These are phyloP conservation scores for Kwoniella sp. DNA, from an alignment of 768 basidiomycete genomes.

Conservation along the genomic window DNA sequence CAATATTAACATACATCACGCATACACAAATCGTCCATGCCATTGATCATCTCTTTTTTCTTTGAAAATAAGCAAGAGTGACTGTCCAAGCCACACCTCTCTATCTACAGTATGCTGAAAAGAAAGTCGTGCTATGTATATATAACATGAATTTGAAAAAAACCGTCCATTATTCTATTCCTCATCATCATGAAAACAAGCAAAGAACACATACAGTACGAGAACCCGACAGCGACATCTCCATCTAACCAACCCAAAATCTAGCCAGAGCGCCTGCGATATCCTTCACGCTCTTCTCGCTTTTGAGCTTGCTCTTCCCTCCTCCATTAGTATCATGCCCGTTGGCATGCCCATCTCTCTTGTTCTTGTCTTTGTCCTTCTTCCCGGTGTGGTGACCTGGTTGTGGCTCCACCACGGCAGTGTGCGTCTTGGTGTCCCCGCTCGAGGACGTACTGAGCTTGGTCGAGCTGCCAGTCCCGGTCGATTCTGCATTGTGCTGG, in stretches of 20 bases:
- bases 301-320: constrained; percentile 36
- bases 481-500: constrained; percentile 8
- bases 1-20: too few relatives aligned
- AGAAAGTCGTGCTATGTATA: too few relatives aligned
- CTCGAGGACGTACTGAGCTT: constrained; percentile 22
- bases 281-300: constrained; percentile 43
- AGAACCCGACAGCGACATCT: too few relatives aligned
- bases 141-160: too few relatives aligned
- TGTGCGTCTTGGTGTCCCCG: constrained; percentile 5
- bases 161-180: too few relatives aligned
- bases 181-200: too few relatives aligned
- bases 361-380: not conserved
- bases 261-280: constrained; percentile 41
- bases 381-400: not conserved
- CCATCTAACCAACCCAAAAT: constrained; percentile 44
- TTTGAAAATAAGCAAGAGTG: too few relatives aligned
- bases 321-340: constrained; percentile 6
- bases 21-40: too few relatives aligned
- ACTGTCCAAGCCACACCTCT: too few relatives aligned
- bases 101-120: too few relatives aligned
- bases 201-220: too few relatives aligned
- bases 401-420: not conserved
- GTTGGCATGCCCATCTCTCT: constrained; percentile 2
- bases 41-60: too few relatives aligned
- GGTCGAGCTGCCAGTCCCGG: constrained; percentile 28